Conservation (phyloP, 2,329 filamentous ascomycete species). For the Coniochaeta ligniaria region DNA sequence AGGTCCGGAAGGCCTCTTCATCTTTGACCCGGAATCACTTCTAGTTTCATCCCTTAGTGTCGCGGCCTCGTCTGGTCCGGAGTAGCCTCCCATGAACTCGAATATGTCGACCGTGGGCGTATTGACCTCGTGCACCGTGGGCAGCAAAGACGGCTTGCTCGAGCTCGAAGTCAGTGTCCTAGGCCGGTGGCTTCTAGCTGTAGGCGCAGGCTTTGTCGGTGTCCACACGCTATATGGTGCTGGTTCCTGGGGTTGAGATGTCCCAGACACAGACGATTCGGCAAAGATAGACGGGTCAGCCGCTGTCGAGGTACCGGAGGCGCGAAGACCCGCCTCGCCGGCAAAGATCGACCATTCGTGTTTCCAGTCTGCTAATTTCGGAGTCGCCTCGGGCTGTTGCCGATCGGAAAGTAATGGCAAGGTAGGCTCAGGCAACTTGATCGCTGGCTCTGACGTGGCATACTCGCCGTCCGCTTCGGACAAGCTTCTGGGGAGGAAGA, state of each 20-base stretch:
- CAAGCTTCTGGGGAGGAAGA: background rate
- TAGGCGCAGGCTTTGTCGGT: background rate
- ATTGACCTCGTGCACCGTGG: background rate
- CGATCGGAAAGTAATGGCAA: background rate
- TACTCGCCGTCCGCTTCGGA: background rate
- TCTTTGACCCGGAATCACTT: background rate
- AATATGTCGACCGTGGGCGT: background rate
- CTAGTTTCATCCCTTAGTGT: background rate
- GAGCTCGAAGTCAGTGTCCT: background rate
- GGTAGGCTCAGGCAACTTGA: background rate
- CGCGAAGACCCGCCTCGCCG: background rate
- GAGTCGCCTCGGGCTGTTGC: background rate
- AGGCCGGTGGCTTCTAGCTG: background rate
- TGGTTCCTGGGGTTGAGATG: background rate
- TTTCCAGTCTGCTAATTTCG: background rate
- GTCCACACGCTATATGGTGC: conserved; percentile 1
- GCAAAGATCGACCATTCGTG: background rate
- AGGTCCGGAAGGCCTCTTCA: background rate
- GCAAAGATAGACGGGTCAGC: background rate
- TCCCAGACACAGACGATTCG: background rate
- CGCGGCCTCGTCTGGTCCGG: background rate
- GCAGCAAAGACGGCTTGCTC: background rate
- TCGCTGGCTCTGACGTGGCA: background rate
- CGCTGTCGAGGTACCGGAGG: background rate
- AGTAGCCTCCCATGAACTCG: background rate